phyloP scores from a whole-genome alignment of 1,139 yeast species.

The Geotrichum fermentans region DNA sequence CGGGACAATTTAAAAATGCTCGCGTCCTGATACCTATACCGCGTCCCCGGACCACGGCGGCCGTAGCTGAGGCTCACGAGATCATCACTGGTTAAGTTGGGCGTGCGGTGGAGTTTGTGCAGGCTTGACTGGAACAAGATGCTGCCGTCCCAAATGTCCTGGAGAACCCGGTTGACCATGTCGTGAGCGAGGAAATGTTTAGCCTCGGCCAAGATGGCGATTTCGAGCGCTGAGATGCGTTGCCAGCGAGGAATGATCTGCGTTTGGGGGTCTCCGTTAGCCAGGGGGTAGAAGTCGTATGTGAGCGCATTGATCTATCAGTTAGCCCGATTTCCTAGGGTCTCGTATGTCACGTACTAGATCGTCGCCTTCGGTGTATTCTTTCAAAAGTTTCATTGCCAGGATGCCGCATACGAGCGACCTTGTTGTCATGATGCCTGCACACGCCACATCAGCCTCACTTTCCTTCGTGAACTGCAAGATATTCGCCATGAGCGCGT shows the following conservation, averaged over 20 bases:
- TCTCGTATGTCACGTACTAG: too few species aligned
- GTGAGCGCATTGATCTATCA: conserved; percentile 41
- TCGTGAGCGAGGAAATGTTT: conserved; percentile 56
- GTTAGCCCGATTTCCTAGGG: not conserved
- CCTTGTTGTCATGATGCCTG: conserved; percentile 49
- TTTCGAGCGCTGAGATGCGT: conserved; percentile 51
- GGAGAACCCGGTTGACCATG: conserved; percentile 47
- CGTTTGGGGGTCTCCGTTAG: conserved; percentile 31
- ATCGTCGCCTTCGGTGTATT: conserved; percentile 43
- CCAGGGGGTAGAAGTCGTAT: conserved; percentile 41
- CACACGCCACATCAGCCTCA: conserved; percentile 46
- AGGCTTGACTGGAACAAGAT: conserved; percentile 40
- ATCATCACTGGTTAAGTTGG: conserved; percentile 30
- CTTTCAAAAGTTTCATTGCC: conserved; percentile 51
- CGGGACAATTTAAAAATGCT: conserved; percentile 39
- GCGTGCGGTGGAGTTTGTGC: conserved; percentile 39
- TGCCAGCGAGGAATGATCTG: conserved; percentile 42
- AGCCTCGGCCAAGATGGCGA: conserved; percentile 52
- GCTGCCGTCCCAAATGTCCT: conserved; percentile 53
- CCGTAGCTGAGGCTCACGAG: conserved; percentile 34
- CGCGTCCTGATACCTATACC: conserved; percentile 38
- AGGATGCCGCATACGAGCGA: conserved; percentile 54
- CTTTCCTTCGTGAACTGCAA: conserved; percentile 47
- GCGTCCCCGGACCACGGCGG: conserved; percentile 38
- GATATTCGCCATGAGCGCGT: conserved; percentile 38